A percentile compares a stretch with the other conserved stretches of the same genome.
phyloP scores from a whole-genome alignment of 2,329 filamentous ascomycete species.

The Nemania serpens region DNA sequence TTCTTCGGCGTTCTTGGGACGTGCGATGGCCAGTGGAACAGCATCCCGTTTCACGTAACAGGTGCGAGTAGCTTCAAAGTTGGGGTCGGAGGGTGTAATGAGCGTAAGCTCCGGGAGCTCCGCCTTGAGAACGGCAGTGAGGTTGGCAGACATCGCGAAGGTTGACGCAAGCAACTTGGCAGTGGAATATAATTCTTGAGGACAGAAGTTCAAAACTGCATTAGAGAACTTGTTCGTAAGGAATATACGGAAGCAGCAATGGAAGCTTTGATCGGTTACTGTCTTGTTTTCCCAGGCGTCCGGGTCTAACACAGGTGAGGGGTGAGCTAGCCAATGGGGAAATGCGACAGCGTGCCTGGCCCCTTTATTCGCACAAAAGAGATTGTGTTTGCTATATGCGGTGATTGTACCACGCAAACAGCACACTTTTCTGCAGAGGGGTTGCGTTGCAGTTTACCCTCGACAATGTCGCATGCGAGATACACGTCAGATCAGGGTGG shows the following conservation, averaged over 20 bases:
- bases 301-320: neutral
- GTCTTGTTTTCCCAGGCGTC: neutral
- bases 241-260: no score
- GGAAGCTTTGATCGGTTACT: neutral
- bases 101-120: slow-evolving; percentile 9
- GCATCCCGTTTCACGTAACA: slow-evolving; percentile 24
- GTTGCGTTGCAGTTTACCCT: neutral
- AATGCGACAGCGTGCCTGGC: neutral
- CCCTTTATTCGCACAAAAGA: no score
- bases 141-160: slow-evolving; percentile 1
- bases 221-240: neutral
- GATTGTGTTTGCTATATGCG: neutral
- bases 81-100: slow-evolving; percentile 12
- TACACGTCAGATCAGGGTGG: neutral
- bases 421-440: neutral
- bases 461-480: neutral
- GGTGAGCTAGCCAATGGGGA: neutral
- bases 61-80: slow-evolving; percentile 28
- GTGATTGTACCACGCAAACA: no score
- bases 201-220: neutral
- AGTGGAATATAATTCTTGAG: neutral
- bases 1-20: slow-evolving; percentile 31
- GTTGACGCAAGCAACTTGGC: no score
- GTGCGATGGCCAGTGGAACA: slow-evolving; percentile 28
- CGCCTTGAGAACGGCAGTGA: neutral